Conservation (phyloP, 2,329 filamentous ascomycete genomes). For the Cladorrhinum sp. region DNA sequence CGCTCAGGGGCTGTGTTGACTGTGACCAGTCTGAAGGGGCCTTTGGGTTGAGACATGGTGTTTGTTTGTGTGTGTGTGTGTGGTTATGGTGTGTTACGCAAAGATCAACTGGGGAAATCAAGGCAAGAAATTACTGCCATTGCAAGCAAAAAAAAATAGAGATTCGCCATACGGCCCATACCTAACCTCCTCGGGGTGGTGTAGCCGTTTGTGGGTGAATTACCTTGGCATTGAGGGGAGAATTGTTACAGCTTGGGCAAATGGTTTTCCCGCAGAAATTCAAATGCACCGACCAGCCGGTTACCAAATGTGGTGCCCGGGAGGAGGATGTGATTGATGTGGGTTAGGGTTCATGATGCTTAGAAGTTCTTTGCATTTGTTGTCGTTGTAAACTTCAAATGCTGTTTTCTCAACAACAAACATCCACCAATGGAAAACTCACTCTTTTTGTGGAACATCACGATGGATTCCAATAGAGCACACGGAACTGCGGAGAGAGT, state of each 20-base stretch:
- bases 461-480: too few relatives aligned
- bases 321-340: not conserved
- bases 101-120: not conserved
- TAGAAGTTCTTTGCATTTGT: too few relatives aligned
- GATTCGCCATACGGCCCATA: not conserved
- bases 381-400: too few relatives aligned
- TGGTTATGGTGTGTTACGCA: not conserved
- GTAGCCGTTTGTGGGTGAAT: not conserved
- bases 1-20: constrained; percentile 67
- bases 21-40: constrained; percentile 62
- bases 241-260: not conserved
- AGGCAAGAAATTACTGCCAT: not conserved
- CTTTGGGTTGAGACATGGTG: constrained; percentile 36
- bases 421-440: too few relatives aligned
- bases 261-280: constrained; percentile 16
- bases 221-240: constrained; percentile 3
- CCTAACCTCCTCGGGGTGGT: not conserved
- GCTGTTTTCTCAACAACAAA: too few relatives aligned
- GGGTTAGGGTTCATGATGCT: constrained; percentile 9
- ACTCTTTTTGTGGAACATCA: too few relatives aligned
- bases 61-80: not conserved
- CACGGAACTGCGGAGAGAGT: too few relatives aligned
- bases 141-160: not conserved
- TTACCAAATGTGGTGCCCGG: not conserved
- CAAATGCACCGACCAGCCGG: not conserved